Percentiles rank a stretch among this genome's conserved stretches.
These are phyloP conservation scores for Rhizopogon sp. DNA, from an alignment of 768 basidiomycete genomes.

Conservation along the genomic window DNA sequence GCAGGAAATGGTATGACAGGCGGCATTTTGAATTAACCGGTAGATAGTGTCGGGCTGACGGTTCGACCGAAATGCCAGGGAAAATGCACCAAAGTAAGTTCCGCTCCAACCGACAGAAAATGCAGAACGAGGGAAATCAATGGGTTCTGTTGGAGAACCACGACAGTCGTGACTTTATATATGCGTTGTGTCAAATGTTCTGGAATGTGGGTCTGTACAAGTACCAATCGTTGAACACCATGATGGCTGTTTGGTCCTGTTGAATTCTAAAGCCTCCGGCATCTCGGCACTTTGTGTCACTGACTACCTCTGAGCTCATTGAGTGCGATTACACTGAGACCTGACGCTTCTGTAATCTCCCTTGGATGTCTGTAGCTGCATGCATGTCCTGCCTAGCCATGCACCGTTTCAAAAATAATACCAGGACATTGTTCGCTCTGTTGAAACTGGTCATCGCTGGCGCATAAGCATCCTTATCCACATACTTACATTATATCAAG, in stretches of 20 bases:
- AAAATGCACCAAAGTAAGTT: not conserved
- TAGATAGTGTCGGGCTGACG: not conserved
- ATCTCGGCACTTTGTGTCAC: not conserved
- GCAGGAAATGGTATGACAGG: slow-evolving; percentile 35
- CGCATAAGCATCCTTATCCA: too few species aligned
- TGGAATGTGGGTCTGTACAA: too few species aligned
- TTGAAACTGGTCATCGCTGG: too few species aligned
- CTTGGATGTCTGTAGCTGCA: too few species aligned
- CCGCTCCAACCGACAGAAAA: too few species aligned
- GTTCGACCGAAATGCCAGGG: not conserved
- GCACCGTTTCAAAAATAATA: too few species aligned
- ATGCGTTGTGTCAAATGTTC: not conserved
- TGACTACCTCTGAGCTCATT: not conserved
- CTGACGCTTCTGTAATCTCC: not conserved
- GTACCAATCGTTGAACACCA: too few species aligned
- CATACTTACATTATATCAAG: not conserved
- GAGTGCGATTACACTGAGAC: not conserved
- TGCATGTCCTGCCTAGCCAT: too few species aligned
- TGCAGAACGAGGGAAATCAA: too few species aligned
- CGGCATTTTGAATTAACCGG: slow-evolving; percentile 21
- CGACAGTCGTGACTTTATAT: too few species aligned
- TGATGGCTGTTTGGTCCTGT: slow-evolving; percentile 16
- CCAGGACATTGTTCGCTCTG: too few species aligned
- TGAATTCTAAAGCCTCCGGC: slow-evolving; percentile 22
- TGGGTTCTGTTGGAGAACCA: too few species aligned